A percentile compares a stretch with the other conserved stretches of the same genome.
Evolutionary conservation across 208 protist genomes (phyloP).

Genomic region (Leishmania guyanensis): DNA sequence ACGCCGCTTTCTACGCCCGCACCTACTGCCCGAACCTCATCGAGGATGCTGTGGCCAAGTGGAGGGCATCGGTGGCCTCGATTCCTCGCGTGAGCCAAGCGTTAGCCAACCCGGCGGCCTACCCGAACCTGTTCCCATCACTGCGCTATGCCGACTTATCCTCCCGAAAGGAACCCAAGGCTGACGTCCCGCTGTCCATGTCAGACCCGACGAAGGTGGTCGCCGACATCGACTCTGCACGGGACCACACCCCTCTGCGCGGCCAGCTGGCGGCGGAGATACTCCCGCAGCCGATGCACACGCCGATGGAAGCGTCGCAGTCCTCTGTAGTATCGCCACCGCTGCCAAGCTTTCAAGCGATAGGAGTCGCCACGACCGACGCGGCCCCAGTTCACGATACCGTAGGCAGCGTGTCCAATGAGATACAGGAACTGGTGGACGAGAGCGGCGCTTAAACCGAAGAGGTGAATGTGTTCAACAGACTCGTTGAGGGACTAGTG

Average conservation of each 20-base stretch:
- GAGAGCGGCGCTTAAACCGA: slow-evolving; percentile 11
- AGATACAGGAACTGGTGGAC: slow-evolving; percentile 10
- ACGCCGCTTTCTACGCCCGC: slow-evolving; percentile 97
- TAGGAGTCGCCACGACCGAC: not conserved
- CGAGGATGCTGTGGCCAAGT: slow-evolving; percentile 82
- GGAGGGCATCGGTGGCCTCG: slow-evolving; percentile 83
- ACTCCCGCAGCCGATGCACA: not conserved
- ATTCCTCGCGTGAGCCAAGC: slow-evolving; percentile 83
- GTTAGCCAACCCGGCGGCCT: slow-evolving; percentile 92
- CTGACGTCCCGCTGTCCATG: not conserved
- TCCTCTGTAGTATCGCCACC: not conserved
- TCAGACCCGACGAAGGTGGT: not conserved
- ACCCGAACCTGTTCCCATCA: slow-evolving; percentile 96
- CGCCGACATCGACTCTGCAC: not conserved
- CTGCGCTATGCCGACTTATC: slow-evolving; percentile 10
- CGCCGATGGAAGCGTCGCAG: not conserved
- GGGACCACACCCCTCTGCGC: not conserved
- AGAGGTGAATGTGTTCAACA: not conserved
- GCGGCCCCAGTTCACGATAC: not conserved
- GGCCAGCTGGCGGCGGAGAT: not conserved
- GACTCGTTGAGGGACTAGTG: not conserved
- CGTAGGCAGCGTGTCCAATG: not conserved
- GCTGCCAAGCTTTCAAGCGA: not conserved
- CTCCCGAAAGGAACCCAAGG: not conserved
- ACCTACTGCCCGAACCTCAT: slow-evolving; percentile 92